Evolutionary conservation across 2,329 filamentous ascomycete genomes (phyloP).

Genomic region (Cladorrhinum sp.): DNA sequence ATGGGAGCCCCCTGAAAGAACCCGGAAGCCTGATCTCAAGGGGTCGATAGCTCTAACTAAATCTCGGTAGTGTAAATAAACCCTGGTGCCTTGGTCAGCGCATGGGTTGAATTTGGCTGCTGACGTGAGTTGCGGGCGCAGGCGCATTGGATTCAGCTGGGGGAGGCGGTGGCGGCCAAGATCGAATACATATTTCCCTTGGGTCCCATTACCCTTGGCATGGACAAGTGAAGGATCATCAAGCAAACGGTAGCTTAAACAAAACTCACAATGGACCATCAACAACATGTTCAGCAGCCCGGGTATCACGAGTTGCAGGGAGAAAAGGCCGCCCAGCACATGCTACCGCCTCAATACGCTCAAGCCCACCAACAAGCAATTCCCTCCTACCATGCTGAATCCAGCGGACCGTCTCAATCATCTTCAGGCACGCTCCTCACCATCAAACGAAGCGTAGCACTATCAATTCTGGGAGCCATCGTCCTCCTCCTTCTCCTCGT

Average conservation of each 20-base stretch:
- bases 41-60: background rate
- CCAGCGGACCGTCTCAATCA: background rate
- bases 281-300: constrained; percentile 3
- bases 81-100: background rate
- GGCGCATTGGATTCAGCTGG: background rate
- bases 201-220: background rate
- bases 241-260: background rate
- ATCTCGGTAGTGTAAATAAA: background rate
- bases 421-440: constrained; percentile 11
- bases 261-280: background rate
- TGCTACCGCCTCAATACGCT: background rate
- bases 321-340: constrained; percentile 3
- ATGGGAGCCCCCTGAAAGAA: no score
- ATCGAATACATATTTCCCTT: background rate
- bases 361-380: constrained; percentile 9
- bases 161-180: no score
- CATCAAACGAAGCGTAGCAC: constrained; percentile 24
- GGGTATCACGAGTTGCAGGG: constrained; percentile 4
- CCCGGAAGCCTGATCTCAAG: no score
- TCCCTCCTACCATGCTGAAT: background rate
- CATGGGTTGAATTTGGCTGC: background rate
- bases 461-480: constrained; percentile 18
- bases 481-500: constrained; percentile 26
- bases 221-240: background rate
- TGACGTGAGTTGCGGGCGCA: constrained; percentile 10